These are phyloP conservation scores for Stephania japonica DNA, from an alignment of 164 flowering plant genomes.

Conservation along the genomic window DNA sequence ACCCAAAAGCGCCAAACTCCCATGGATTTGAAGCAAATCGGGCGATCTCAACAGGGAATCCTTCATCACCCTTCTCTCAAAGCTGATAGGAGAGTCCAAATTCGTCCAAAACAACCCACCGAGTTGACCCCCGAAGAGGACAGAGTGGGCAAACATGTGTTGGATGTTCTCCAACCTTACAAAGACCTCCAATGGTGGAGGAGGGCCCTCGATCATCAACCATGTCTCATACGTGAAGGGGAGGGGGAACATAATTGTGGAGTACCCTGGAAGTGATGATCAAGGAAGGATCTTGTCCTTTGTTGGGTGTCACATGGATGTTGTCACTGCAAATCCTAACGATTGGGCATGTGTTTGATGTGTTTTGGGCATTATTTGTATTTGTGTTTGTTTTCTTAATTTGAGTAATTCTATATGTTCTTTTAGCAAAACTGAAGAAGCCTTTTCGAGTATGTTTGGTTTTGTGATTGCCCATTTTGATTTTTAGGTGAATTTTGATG, in stretches of 20 bases:
- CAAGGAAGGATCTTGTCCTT: conserved; percentile 72
- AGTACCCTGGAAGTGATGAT: conserved; percentile 76
- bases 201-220: conserved; percentile 70
- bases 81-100: conserved; percentile 82
- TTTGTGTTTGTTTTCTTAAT: background rate
- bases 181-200: conserved; percentile 72
- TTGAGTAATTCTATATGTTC: background rate
- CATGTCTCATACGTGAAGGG: conserved; percentile 65
- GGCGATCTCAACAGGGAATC: conserved; percentile 60
- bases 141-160: conserved; percentile 65
- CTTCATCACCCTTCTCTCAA: conserved; percentile 55
- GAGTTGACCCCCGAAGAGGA: conserved; percentile 87
- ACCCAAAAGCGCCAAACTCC: background rate
- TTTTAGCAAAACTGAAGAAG: background rate
- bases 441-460: background rate
- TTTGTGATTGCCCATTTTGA: background rate
- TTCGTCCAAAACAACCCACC: conserved; percentile 96
- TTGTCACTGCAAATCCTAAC: conserved; percentile 84
- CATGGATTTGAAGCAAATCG: conserved; percentile 32
- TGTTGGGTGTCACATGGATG: conserved; percentile 97
- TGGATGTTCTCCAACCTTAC: conserved; percentile 67
- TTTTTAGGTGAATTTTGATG: background rate
- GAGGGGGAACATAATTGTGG: conserved; percentile 82
- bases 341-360: conserved; percentile 55
- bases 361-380: background rate